phyloP scores from a whole-genome alignment of 176 grass and related monocot genomes.

The Alloteropsis semialata region DNA sequence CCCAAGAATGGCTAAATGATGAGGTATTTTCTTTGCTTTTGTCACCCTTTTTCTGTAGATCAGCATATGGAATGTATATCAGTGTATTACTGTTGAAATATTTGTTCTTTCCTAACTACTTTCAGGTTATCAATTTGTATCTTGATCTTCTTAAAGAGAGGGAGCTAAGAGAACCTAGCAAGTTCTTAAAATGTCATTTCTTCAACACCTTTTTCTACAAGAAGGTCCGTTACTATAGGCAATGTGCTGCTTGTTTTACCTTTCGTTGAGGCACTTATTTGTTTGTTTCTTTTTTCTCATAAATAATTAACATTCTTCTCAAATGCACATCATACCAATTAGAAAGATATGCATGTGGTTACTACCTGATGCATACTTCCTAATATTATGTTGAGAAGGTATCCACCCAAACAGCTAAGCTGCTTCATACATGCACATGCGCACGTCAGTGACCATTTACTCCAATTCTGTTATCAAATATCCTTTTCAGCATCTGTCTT shows the following conservation, averaged over 20 bases:
- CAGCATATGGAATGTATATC: not conserved
- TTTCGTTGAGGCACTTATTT: not conserved
- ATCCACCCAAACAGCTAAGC: not conserved
- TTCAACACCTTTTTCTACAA: slow-evolving; percentile 90
- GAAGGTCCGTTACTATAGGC: slow-evolving; percentile 38
- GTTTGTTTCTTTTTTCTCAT: not conserved
- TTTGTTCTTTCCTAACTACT: slow-evolving; percentile 9
- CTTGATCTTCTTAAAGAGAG: slow-evolving; percentile 84
- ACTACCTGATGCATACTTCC: not conserved
- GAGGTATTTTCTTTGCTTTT: slow-evolving; percentile 48
- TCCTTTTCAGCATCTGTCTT: not conserved
- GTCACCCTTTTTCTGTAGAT: not conserved
- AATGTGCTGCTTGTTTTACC: not conserved
- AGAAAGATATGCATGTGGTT: not conserved
- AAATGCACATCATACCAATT: not conserved
- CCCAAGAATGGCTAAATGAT: slow-evolving; percentile 67
- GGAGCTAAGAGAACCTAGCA: slow-evolving; percentile 54
- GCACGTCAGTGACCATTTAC: not conserved
- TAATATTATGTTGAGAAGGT: not conserved
- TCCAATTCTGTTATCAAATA: not conserved
- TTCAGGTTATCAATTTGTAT: slow-evolving; percentile 85
- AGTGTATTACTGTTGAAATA: not conserved
- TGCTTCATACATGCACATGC: not conserved
- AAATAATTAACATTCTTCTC: not conserved
- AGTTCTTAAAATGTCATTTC: slow-evolving; percentile 81